phyloP scores from a whole-genome alignment of 2,329 filamentous ascomycete genomes.

The Neonectria neomacrospora region DNA sequence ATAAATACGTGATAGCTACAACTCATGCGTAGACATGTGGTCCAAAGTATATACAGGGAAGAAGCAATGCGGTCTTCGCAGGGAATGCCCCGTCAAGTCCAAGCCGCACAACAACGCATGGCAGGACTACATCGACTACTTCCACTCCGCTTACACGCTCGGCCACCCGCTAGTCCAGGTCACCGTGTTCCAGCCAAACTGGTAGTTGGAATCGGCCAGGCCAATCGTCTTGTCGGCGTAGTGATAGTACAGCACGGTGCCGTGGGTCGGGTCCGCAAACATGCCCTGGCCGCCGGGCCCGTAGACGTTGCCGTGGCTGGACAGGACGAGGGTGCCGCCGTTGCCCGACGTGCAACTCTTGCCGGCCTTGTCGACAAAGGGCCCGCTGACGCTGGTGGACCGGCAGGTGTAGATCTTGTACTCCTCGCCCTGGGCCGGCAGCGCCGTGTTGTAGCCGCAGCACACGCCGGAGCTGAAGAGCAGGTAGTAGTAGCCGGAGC shows the following conservation, averaged over 20 bases:
- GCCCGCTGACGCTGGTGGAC: conserved; percentile 61
- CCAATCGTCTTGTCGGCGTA: conserved; percentile 67
- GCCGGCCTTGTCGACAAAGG: conserved; percentile 68
- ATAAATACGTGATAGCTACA: background rate
- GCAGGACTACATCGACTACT: background rate
- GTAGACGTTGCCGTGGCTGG: conserved; percentile 31
- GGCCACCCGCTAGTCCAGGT: conserved; percentile 59
- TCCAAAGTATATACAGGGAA: conserved; percentile 14
- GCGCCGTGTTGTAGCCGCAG: conserved; percentile 65
- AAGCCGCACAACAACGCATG: conserved; percentile 5
- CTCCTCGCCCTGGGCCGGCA: conserved; percentile 67
- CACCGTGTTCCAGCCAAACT: conserved; percentile 59
- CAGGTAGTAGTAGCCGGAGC: conserved; percentile 70
- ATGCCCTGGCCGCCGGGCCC: conserved; percentile 29
- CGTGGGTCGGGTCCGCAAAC: conserved; percentile 46
- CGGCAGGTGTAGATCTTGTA: conserved; percentile 75
- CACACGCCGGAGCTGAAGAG: conserved; percentile 72
- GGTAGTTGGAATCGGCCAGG: conserved; percentile 58
- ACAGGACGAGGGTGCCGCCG: conserved; percentile 25
- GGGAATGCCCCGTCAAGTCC: background rate
- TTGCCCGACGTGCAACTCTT: conserved; percentile 63
- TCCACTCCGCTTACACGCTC: conserved; percentile 43
- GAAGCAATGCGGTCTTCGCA: background rate
- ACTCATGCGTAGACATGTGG: conserved; percentile 11
- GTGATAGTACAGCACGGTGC: conserved; percentile 71